Evolutionary conservation across 2,329 filamentous ascomycete species (phyloP).

Genomic region (Beauveria brongniartii): DNA sequence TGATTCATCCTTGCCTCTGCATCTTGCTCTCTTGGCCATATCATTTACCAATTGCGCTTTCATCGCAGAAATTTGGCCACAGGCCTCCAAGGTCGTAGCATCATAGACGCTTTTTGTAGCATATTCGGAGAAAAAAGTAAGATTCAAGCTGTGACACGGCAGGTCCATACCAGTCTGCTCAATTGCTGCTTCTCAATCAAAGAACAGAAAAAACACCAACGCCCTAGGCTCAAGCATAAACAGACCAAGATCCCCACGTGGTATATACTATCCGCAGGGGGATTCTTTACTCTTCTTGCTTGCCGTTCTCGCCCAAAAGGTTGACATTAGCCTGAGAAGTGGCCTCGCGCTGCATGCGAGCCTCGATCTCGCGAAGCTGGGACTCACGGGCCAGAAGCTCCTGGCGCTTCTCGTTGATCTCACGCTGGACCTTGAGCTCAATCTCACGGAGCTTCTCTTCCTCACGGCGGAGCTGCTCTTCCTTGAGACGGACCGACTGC

Average conservation of each 20-base stretch:
- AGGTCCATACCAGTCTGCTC: constrained; percentile 28
- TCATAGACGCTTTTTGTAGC: constrained; percentile 20
- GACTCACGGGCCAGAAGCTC: constrained; percentile 95
- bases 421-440: constrained; percentile 97
- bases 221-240: constrained; percentile 34
- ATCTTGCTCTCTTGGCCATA: constrained; percentile 8
- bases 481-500: constrained; percentile 97
- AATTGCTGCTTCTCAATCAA: constrained; percentile 35
- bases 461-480: constrained; percentile 96
- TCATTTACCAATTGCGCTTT: background rate
- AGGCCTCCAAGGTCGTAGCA: constrained; percentile 24
- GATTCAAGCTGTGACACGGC: constrained; percentile 29
- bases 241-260: constrained; percentile 27
- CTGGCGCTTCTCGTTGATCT: constrained; percentile 99
- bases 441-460: constrained; percentile 99
- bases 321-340: constrained; percentile 44
- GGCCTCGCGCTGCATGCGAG: constrained; percentile 86
- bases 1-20: background rate
- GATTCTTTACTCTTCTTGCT: constrained; percentile 39
- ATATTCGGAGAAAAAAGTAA: constrained; percentile 26
- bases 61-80: constrained; percentile 2
- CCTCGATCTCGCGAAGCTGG: constrained; percentile 97
- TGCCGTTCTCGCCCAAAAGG: constrained; percentile 26
- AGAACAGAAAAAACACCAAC: constrained; percentile 36
- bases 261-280: constrained; percentile 2